Base-by-base conservation (phyloP, 2,329 filamentous ascomycete species). In the Colletotrichum limetticola region DNA sequence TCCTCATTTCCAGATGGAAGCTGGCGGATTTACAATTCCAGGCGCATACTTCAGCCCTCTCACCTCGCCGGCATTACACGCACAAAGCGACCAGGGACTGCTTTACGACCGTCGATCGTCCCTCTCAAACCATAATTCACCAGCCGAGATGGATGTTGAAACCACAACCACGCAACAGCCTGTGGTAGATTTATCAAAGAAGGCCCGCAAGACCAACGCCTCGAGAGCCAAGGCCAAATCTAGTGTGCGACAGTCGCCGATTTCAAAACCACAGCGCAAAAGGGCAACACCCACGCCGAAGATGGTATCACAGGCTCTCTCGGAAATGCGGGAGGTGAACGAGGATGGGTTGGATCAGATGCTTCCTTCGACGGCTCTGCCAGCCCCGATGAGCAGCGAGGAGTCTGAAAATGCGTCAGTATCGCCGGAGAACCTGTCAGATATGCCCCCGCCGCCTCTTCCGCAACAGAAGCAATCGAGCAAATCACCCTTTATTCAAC, bases 11-110 rank as follows among this genome's bases (percentile, higher is more conserved):
- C 86, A 88, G 58, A 84, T 90, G 72, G 89, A 91, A 28, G 83
- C 82, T 37, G 84, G 85, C 60, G 84, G 85, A 57, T 94, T 91
- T 77, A 88, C 89, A 6, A 87, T 94, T 4, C 91, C 92, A 0
- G 90, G 89, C 46, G 89, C 93, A 42, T 96, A 95, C 83, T 95
- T 97, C 80, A 97, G 94, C 79, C 94, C 94, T 11, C 86, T 97
- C 61, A 95, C 93, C 5, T 97, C 94, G 19, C 94, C 94, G 1
- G 93, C 94, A 4, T 85, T 97, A 22, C 92, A 94, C 80, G 93
- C 93, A 1, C 93, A 95, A 80, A 90, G 86, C 74, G 89, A 91
- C 67, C 78, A 84, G 30, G 80, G 81, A 19, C 81, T 85, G 5
- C 77, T 83, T 63, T 87, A 87, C 74, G 84, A 90, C 63, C 81